Conservation (phyloP, 768 basidiomycete genomes). For the Tricholoma saponaceum region DNA sequence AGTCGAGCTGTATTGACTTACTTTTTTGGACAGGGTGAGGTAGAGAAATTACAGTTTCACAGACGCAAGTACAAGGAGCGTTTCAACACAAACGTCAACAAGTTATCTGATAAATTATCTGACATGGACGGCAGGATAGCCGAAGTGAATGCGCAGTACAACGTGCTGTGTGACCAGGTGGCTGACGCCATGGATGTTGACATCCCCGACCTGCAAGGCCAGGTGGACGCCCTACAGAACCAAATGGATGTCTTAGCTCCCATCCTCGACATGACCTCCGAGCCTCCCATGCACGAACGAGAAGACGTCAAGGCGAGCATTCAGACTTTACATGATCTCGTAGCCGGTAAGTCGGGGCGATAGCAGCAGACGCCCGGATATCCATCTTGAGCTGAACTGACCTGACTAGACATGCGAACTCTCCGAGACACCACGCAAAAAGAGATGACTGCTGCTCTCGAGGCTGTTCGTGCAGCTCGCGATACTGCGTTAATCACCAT, state of each 20-base stretch:
- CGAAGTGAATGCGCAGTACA: slow-evolving; percentile 33
- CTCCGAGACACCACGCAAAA: slow-evolving; percentile 39
- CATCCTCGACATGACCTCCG: slow-evolving; percentile 1
- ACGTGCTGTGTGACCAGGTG: slow-evolving; percentile 31
- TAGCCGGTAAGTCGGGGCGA: slow-evolving; percentile 34
- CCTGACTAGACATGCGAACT: slow-evolving; percentile 38
- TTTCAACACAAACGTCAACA: slow-evolving; percentile 36
- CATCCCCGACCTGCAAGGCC: slow-evolving; percentile 29
- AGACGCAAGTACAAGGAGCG: slow-evolving; percentile 37
- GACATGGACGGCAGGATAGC: slow-evolving; percentile 37
- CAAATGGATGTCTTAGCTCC: slow-evolving; percentile 15
- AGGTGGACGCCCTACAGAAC: slow-evolving; percentile 35
- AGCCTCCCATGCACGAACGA: slow-evolving; percentile 14
- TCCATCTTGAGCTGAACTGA: slow-evolving; percentile 1
- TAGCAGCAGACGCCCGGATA: not conserved
- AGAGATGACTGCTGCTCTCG: slow-evolving; percentile 44
- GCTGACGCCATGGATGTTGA: slow-evolving; percentile 26
- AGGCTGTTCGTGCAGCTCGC: slow-evolving; percentile 37
- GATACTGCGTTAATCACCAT: slow-evolving; percentile 32
- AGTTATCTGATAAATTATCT: slow-evolving; percentile 35
- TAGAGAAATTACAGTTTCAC: slow-evolving; percentile 34
- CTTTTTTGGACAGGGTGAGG: slow-evolving; percentile 25
- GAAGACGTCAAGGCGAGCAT: slow-evolving; percentile 28
- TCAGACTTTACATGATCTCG: slow-evolving; percentile 31
- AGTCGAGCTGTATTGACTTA: not conserved